Percentiles rank a stretch among this genome's conserved stretches.
These are phyloP conservation scores for Verticillium nubilum DNA, from an alignment of 2,329 filamentous ascomycete genomes.

Conservation along the genomic window DNA sequence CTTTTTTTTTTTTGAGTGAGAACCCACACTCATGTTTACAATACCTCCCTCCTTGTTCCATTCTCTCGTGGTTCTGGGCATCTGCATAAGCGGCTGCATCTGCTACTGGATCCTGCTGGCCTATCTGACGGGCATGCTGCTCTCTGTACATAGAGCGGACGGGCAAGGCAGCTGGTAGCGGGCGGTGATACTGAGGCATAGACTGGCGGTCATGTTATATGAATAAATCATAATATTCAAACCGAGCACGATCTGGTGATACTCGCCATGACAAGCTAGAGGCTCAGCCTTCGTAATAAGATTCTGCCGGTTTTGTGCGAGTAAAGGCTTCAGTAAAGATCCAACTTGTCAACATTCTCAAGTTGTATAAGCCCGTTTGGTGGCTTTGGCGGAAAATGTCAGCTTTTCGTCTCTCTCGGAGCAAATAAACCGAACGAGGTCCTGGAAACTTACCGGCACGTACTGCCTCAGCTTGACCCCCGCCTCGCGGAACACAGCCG, in stretches of 20 bases:
- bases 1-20: neutral
- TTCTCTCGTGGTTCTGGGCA: neutral
- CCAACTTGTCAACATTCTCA: slow-evolving; percentile 53
- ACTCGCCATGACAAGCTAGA: too few relatives aligned
- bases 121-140: neutral
- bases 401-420: slow-evolving; percentile 2
- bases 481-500: slow-evolving; percentile 74
- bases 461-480: slow-evolving; percentile 86
- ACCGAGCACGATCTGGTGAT: too few relatives aligned
- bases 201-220: slow-evolving; percentile 5
- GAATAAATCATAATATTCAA: neutral
- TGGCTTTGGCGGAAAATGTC: slow-evolving; percentile 37
- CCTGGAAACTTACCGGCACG: slow-evolving; percentile 58
- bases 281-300: too few relatives aligned
- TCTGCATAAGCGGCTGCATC: neutral
- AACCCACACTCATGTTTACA: neutral
- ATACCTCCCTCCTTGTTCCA: neutral
- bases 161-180: neutral
- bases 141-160: neutral
- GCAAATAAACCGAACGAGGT: neutral
- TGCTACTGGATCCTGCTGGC: neutral
- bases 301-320: too few relatives aligned
- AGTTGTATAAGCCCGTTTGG: slow-evolving; percentile 60
- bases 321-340: slow-evolving; percentile 25
- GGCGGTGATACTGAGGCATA: slow-evolving; percentile 4